Evolutionary conservation across 73 alveolate genomes (phyloP).

Genomic region (Blepharisma japonicum): DNA sequence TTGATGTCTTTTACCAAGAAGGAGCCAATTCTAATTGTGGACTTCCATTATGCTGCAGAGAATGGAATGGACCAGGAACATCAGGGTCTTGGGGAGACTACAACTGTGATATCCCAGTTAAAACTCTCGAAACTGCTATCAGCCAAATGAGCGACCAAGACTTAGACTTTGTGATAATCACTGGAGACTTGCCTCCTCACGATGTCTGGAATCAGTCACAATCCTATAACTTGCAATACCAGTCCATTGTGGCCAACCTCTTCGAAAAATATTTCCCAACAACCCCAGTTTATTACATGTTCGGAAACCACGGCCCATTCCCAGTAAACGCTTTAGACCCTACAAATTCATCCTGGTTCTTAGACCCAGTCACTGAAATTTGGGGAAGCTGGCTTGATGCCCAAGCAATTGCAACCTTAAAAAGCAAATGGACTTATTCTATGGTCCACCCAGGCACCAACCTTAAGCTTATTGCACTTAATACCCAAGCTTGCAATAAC

Average conservation of each 20-base stretch:
- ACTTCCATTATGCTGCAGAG: conserved; percentile 77
- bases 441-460: conserved; percentile 50
- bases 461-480: conserved; percentile 71
- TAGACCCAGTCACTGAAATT: not conserved
- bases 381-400: conserved; percentile 35
- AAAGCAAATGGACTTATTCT: conserved; percentile 58
- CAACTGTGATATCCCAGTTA: conserved; percentile 71
- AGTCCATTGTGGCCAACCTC: conserved; percentile 47
- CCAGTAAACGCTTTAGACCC: conserved; percentile 62
- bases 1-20: conserved; percentile 71
- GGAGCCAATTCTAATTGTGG: conserved; percentile 72
- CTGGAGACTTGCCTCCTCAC: conserved; percentile 71
- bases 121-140: conserved; percentile 60
- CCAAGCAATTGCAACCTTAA: conserved; percentile 57
- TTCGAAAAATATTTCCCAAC: conserved; percentile 48
- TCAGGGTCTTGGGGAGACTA: conserved; percentile 72
- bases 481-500: conserved; percentile 74
- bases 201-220: conserved; percentile 58
- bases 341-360: conserved; percentile 39
- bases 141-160: conserved; percentile 44
- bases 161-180: conserved; percentile 66
- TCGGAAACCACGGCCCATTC: conserved; percentile 69
- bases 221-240: conserved; percentile 49
- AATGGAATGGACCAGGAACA: conserved; percentile 59
- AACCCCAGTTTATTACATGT: conserved; percentile 59